Percentiles rank a stretch among this genome's conserved stretches.
These are phyloP conservation scores for Strigomonas galati DNA, from an alignment of 208 protist genomes.

Conservation along the genomic window DNA sequence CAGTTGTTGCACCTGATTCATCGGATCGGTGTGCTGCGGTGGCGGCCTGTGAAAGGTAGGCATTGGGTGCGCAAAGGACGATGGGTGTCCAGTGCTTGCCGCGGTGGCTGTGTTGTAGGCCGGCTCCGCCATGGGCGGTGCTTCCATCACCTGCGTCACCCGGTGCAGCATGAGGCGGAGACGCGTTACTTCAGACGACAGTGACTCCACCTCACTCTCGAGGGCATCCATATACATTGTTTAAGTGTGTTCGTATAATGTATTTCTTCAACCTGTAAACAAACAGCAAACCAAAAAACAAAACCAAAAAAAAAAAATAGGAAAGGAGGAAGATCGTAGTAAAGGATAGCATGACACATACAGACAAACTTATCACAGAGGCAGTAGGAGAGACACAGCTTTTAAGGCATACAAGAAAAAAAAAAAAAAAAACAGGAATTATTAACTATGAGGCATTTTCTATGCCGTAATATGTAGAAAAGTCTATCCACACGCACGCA, in stretches of 20 bases:
- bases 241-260: not conserved
- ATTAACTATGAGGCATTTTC: too few relatives aligned
- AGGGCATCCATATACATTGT: slow-evolving; percentile 78
- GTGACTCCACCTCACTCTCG: slow-evolving; percentile 78
- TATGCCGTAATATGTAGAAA: too few relatives aligned
- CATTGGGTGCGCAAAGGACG: too few relatives aligned
- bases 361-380: too few relatives aligned
- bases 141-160: slow-evolving; percentile 54
- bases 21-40: too few relatives aligned
- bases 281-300: slow-evolving; percentile 8
- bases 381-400: too few relatives aligned
- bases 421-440: not conserved
- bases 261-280: slow-evolving; percentile 7
- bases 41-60: too few relatives aligned
- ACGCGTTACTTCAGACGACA: slow-evolving; percentile 78
- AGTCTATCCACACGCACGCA: too few relatives aligned
- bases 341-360: too few relatives aligned
- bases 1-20: slow-evolving; percentile 8
- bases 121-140: not conserved
- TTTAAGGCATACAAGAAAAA: slow-evolving; percentile 2
- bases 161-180: slow-evolving; percentile 84
- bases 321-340: too few relatives aligned
- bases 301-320: slow-evolving; percentile 15
- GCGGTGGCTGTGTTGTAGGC: not conserved
- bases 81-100: not conserved